phyloP scores from a whole-genome alignment of 441 rosid species.

The Lepidium campestre region DNA sequence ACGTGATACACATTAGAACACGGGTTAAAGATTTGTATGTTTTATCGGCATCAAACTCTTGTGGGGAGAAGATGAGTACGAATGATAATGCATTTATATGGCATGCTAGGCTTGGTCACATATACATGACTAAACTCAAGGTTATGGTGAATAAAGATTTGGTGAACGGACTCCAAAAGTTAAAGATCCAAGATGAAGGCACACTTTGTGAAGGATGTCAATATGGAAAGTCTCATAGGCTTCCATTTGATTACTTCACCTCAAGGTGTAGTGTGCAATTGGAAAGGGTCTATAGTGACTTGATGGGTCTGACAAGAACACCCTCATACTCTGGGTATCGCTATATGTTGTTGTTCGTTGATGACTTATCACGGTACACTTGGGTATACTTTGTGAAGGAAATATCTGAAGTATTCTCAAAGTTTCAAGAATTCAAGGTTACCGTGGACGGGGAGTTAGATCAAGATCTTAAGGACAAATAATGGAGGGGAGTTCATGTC shows the following conservation, averaged over 20 bases:
- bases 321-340: not conserved
- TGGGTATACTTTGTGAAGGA: constrained; percentile 20
- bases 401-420: constrained; percentile 1
- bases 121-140: not conserved
- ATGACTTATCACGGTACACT: constrained; percentile 13
- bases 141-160: not conserved
- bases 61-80: not conserved
- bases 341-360: not conserved
- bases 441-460: constrained; percentile 12
- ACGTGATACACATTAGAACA: not conserved
- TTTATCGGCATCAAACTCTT: not conserved
- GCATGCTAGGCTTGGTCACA: not conserved
- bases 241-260: not conserved
- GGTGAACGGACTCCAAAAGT: not conserved
- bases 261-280: not conserved
- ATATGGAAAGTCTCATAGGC: not conserved
- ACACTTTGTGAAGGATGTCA: not conserved
- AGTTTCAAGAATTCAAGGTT: constrained; percentile 1
- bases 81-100: not conserved
- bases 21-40: not conserved
- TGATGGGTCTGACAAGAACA: not conserved
- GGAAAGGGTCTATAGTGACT: not conserved
- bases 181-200: not conserved
- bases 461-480: not conserved
- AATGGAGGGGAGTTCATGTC: constrained; percentile 17